These are phyloP conservation scores for Danielia oregonensis DNA, from an alignment of 805 yeast genomes.

Conservation along the genomic window DNA sequence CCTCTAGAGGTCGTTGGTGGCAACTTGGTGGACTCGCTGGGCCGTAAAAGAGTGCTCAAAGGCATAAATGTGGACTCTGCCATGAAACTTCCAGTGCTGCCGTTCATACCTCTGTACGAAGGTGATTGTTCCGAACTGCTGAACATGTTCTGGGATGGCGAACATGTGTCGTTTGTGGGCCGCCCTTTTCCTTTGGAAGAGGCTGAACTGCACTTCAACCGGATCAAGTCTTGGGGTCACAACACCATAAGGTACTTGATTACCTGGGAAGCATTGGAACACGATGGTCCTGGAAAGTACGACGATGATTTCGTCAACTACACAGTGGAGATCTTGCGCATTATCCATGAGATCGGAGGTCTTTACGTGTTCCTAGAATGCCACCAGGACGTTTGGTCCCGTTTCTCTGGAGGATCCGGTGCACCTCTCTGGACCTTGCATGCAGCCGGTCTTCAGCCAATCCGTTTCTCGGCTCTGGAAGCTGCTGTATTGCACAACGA, in stretches of 20 bases:
- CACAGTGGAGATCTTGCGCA: slow-evolving; percentile 57
- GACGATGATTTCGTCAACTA: slow-evolving; percentile 75
- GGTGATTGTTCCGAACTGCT: slow-evolving; percentile 34
- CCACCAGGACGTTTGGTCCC: slow-evolving; percentile 93
- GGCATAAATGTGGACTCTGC: slow-evolving; percentile 83
- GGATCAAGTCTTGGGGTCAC: slow-evolving; percentile 79
- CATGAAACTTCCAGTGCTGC: slow-evolving; percentile 64
- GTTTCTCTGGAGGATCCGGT: slow-evolving; percentile 86
- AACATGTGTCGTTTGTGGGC: slow-evolving; percentile 74
- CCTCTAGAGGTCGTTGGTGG: slow-evolving; percentile 46
- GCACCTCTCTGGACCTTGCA: slow-evolving; percentile 92
- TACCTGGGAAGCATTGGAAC: slow-evolving; percentile 94
- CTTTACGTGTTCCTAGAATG: slow-evolving; percentile 79
- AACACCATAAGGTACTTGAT: slow-evolving; percentile 72
- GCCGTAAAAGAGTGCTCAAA: slow-evolving; percentile 59
- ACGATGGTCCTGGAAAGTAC: slow-evolving; percentile 77
- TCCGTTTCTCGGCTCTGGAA: slow-evolving; percentile 63
- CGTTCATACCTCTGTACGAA: slow-evolving; percentile 42
- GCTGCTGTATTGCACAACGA: slow-evolving; percentile 78
- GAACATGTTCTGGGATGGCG: slow-evolving; percentile 63
- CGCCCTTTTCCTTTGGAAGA: slow-evolving; percentile 77
- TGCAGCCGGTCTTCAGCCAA: slow-evolving; percentile 84
- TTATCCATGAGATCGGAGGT: slow-evolving; percentile 62
- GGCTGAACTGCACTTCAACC: slow-evolving; percentile 61
- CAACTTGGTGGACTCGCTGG: slow-evolving; percentile 51